Evolutionary conservation across 2,329 filamentous ascomycete genomes (phyloP), one percentile per base, ranked within the genome.

Genomic region (Thelonectria rubi): DNA sequence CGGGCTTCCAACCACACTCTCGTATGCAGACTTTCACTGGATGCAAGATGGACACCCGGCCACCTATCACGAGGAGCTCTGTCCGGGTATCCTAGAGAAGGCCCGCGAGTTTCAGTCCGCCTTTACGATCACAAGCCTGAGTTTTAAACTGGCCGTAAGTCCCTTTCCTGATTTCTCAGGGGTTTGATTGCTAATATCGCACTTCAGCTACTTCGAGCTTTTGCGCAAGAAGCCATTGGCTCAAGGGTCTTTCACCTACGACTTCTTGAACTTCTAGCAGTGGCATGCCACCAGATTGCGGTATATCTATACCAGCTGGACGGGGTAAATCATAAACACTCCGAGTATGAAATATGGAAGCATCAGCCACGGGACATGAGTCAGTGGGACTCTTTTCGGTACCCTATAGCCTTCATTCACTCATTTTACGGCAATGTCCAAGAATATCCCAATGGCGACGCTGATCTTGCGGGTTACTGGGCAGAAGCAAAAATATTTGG

Each of bases 381-480:
- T 58, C 42, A 2, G 0, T 0, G 51, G 39, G 0, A 30, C 46
- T 8, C 32, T 58, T 58, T 49, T 26, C 59, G 49, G 0, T 20
- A 58, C 0, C 20, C 52, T 1, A 59, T 21, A 0, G 46, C 58
- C 7, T 67, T 67, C 50, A 53, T 17, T 10, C 62, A 58, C 15
- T 6, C 40, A 5, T 43, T 17, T 21, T 68, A 68, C 20, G n/a
- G 17, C 6, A 53, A 17, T 18, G 20, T 17, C 2, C 51, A 68
- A 8, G 63, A 62, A 11, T 68, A 68, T 5, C 65, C 65, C 0
- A 21, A 40, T 0, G 63, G 63, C 0, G 7, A 26, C 12, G 62
- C 65, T 0, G 60, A 68, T 26, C 20, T 60, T 9, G 57, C 3
- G 1, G 65, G 56, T 2, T 68, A 65, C 4, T 67, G 65, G 63